A percentile compares a stretch with the other conserved stretches of the same genome.
Evolutionary conservation across 2,329 filamentous ascomycete species (phyloP).

Genomic region (Rutstroemia sp.): DNA sequence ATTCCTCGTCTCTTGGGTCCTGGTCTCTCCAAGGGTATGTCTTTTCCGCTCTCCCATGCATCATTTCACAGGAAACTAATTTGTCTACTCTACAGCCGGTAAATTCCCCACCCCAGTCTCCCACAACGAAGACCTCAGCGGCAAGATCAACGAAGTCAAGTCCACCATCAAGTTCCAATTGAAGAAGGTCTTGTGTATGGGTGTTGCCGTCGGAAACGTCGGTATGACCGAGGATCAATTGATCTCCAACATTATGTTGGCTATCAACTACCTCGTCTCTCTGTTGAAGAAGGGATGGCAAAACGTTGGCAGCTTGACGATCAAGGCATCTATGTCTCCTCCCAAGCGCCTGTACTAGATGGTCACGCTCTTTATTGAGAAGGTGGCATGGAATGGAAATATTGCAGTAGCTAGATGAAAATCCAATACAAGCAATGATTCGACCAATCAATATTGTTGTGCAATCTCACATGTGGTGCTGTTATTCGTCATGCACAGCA

Average conservation of each 20-base stretch:
- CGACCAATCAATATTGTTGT: neutral
- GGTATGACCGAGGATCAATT: slow-evolving; percentile 95
- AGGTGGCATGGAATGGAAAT: slow-evolving; percentile 14
- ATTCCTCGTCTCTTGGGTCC: slow-evolving; percentile 99
- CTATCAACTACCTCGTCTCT: slow-evolving; percentile 99
- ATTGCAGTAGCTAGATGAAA: slow-evolving; percentile 23
- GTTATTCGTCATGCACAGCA: too few species aligned
- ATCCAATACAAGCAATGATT: slow-evolving; percentile 17
- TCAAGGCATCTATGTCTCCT: slow-evolving; percentile 99
- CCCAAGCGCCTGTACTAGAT: slow-evolving; percentile 93
- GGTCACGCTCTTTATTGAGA: slow-evolving; percentile 25
- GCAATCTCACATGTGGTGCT: too few species aligned
- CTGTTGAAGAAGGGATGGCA: slow-evolving; percentile 99
- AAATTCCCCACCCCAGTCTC: slow-evolving; percentile 99
- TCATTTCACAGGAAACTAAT: slow-evolving; percentile 24
- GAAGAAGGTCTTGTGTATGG: slow-evolving; percentile 99
- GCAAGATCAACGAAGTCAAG: slow-evolving; percentile 99
- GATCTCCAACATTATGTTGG: slow-evolving; percentile 97
- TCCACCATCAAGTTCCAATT: slow-evolving; percentile 99
- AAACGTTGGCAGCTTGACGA: slow-evolving; percentile 98
- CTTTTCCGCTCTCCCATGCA: neutral
- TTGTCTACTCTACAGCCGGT: slow-evolving; percentile 57
- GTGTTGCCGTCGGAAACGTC: slow-evolving; percentile 98
- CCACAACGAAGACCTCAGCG: slow-evolving; percentile 85
- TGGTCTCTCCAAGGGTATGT: slow-evolving; percentile 89